Conservation (phyloP, 1,284 basidiomycete species). For the Takashimella koratensis region DNA sequence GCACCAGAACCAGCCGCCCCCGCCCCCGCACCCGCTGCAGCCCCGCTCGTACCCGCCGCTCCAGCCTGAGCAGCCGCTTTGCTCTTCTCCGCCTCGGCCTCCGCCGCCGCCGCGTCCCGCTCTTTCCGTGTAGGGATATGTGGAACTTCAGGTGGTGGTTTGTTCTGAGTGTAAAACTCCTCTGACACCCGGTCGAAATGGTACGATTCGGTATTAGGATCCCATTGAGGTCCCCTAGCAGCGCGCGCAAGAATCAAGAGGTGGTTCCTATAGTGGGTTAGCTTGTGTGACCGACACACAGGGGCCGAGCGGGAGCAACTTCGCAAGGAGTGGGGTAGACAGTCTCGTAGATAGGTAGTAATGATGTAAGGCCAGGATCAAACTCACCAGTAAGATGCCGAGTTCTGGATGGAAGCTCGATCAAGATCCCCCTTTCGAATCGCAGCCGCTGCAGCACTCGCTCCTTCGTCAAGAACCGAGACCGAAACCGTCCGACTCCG, state of each 20-base stretch:
- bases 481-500: not conserved
- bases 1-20: not conserved
- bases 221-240: constrained; percentile 46
- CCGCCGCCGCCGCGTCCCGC: not conserved
- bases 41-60: not conserved
- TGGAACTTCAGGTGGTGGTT: constrained; percentile 11
- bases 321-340: not conserved
- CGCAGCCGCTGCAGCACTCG: not conserved
- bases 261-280: constrained; percentile 40
- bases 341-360: not conserved
- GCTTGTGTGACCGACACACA: not conserved
- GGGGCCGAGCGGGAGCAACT: not conserved
- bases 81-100: no score
- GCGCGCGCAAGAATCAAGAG: constrained; percentile 44
- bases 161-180: constrained; percentile 40
- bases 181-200: constrained; percentile 35
- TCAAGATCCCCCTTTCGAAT: not conserved
- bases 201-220: constrained; percentile 44
- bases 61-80: not conserved
- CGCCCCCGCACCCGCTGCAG: not conserved
- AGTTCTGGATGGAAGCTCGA: constrained; percentile 6
- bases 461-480: not conserved
- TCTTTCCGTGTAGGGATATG: not conserved
- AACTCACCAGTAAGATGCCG: constrained; percentile 15
- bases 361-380: not conserved